These are phyloP conservation scores for Aspergillus sp. DNA, from an alignment of 2,329 filamentous ascomycete genomes.

Conservation along the genomic window DNA sequence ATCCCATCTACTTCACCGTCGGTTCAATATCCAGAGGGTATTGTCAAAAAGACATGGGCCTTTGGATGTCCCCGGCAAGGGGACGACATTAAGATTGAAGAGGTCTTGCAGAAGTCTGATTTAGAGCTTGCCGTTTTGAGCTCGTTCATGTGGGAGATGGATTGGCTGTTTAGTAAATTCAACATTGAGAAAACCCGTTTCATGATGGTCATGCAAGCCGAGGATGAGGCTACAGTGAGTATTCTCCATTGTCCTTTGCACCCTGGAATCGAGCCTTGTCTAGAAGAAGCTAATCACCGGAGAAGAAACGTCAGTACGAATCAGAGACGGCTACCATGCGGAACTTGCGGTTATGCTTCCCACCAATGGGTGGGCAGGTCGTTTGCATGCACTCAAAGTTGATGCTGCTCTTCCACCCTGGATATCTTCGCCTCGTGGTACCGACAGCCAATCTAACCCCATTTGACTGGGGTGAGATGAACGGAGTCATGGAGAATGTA, in stretches of 20 bases:
- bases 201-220: constrained; percentile 64
- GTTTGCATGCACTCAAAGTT: constrained; percentile 93
- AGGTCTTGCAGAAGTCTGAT: constrained; percentile 72
- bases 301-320: constrained; percentile 40
- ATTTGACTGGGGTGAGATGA: constrained; percentile 87
- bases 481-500: constrained; percentile 78
- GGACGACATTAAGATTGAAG: constrained; percentile 84
- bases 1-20: constrained; percentile 23
- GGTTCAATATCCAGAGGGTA: constrained; percentile 59
- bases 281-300: not conserved
- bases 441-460: constrained; percentile 83
- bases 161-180: constrained; percentile 76
- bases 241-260: not conserved
- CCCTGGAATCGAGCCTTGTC: too few species aligned
- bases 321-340: constrained; percentile 46
- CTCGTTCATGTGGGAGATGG: constrained; percentile 81
- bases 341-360: constrained; percentile 72
- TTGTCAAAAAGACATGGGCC: constrained; percentile 80
- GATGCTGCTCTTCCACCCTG: constrained; percentile 78
- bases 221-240: constrained; percentile 49
- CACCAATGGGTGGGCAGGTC: constrained; percentile 69
- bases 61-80: constrained; percentile 60
- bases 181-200: constrained; percentile 62
- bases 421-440: constrained; percentile 75
- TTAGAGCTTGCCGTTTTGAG: constrained; percentile 79